Evolutionary conservation across 495 filamentous ascomycete genomes (phyloP).

Genomic region (Astrocystis sublimbata): DNA sequence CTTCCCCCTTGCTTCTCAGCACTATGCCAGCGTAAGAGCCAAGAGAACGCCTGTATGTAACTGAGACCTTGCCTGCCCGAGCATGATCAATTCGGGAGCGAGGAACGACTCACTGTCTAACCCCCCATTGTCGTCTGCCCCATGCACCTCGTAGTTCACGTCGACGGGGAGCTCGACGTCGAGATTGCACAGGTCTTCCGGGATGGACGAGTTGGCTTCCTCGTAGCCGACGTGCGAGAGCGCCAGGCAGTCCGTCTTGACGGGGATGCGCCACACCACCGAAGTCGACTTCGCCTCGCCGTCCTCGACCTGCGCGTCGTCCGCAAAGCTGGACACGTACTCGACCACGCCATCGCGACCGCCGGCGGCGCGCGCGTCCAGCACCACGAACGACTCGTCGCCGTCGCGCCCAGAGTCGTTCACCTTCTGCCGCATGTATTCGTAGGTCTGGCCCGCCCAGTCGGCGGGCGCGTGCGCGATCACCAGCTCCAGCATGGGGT

Average conservation of each 20-base stretch:
- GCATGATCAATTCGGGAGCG: too few species aligned
- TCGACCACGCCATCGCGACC: conserved; percentile 14
- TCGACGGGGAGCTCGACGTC: conserved; percentile 16
- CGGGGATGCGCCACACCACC: conserved; percentile 23
- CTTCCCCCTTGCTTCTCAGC: too few species aligned
- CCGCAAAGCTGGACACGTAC: conserved; percentile 19
- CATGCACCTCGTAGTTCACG: conserved; percentile 11
- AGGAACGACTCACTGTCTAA: too few species aligned
- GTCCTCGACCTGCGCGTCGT: conserved; percentile 9
- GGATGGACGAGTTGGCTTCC: conserved; percentile 18
- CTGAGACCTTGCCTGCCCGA: too few species aligned
- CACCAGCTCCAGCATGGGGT: conserved; percentile 18
- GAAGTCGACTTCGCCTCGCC: conserved; percentile 10
- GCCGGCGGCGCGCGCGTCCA: conserved; percentile 16
- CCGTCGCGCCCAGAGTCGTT: conserved; percentile 19
- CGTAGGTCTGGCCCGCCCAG: conserved; percentile 15
- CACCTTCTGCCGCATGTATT: conserved; percentile 23
- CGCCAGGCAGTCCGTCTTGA: conserved; percentile 17
- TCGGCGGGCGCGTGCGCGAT: conserved; percentile 19
- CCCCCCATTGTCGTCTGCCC: background rate
- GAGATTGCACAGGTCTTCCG: conserved; percentile 21
- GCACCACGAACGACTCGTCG: conserved; percentile 14
- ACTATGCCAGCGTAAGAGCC: too few species aligned
- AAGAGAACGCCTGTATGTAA: too few species aligned
- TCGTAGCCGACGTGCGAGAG: conserved; percentile 21